phyloP scores from a whole-genome alignment of 768 basidiomycete species.

The Auriscalpium vulgare region DNA sequence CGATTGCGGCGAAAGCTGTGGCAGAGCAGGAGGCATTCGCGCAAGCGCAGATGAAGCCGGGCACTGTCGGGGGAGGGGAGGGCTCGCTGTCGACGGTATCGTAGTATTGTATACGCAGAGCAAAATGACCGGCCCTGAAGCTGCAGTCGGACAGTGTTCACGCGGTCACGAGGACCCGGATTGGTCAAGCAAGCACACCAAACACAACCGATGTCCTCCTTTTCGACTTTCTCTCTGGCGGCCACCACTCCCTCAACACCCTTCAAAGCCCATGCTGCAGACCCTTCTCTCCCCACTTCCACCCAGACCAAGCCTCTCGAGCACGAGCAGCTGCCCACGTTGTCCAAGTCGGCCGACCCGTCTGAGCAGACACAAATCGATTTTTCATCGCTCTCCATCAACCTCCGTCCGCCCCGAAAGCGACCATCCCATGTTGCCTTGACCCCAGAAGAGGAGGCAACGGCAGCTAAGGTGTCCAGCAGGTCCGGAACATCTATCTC shows the following conservation, averaged over 20 bases:
- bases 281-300: slow-evolving; percentile 6
- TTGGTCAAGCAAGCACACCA: slow-evolving; percentile 22
- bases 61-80: no score
- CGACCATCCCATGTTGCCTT: slow-evolving; percentile 5
- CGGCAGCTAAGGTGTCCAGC: not conserved
- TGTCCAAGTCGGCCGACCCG: slow-evolving; percentile 1
- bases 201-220: slow-evolving; percentile 20
- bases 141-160: slow-evolving; percentile 13
- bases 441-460: slow-evolving; percentile 6
- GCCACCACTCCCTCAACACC: slow-evolving; percentile 9
- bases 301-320: not conserved
- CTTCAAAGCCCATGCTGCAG: slow-evolving; percentile 5
- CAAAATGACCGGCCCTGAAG: slow-evolving; percentile 17
- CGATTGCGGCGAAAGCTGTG: slow-evolving; percentile 7
- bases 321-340: not conserved
- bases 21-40: not conserved
- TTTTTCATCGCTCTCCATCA: not conserved
- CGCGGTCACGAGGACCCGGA: slow-evolving; percentile 20
- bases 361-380: slow-evolving; percentile 1
- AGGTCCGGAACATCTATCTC: not conserved
- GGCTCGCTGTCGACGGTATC: no score
- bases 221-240: slow-evolving; percentile 13
- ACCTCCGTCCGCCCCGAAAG: not conserved
- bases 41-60: no score
- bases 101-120: not conserved